Conservation (phyloP, 352 stramenopile genomes). For the Pythium monospermum region DNA sequence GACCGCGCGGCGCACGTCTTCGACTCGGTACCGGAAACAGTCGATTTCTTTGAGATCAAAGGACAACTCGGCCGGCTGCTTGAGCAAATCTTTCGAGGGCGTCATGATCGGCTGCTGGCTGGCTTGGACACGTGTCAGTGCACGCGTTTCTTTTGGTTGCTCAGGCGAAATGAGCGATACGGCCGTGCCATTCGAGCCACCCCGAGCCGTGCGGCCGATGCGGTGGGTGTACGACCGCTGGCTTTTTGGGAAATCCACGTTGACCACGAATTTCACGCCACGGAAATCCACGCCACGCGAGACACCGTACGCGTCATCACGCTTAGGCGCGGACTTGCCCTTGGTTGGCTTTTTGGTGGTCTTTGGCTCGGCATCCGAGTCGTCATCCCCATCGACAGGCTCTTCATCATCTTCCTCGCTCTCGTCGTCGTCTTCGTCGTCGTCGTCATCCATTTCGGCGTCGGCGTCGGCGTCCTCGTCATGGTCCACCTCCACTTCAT, state of each 20-base stretch:
- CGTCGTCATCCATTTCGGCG: slow-evolving; percentile 55
- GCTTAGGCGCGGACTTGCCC: slow-evolving; percentile 41
- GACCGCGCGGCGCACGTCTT: slow-evolving; percentile 93
- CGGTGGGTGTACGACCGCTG: slow-evolving; percentile 96
- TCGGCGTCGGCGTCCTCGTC: slow-evolving; percentile 81
- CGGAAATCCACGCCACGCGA: slow-evolving; percentile 98
- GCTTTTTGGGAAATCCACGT: slow-evolving; percentile 97
- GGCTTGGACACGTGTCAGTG: slow-evolving; percentile 89
- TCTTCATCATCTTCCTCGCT: slow-evolving; percentile 36
- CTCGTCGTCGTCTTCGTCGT: slow-evolving; percentile 18
- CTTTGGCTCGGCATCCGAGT: slow-evolving; percentile 23
- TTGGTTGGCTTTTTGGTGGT: slow-evolving; percentile 6
- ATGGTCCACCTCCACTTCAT: slow-evolving; percentile 26
- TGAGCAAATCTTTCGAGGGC: slow-evolving; percentile 74
- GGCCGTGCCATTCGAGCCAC: slow-evolving; percentile 93
- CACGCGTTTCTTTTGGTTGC: slow-evolving; percentile 72
- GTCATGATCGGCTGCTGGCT: slow-evolving; percentile 86
- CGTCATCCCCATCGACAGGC: slow-evolving; percentile 28
- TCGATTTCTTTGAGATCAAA: slow-evolving; percentile 98
- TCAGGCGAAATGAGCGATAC: slow-evolving; percentile 92
- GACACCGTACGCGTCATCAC: slow-evolving; percentile 94
- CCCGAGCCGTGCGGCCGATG: slow-evolving; percentile 96
- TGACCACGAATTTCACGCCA: slow-evolving; percentile 98
- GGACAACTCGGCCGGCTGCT: slow-evolving; percentile 93
- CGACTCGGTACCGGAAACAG: slow-evolving; percentile 97